Evolutionary conservation across 2,329 filamentous ascomycete genomes (phyloP).

Genomic region (Cordyceps cicadae): DNA sequence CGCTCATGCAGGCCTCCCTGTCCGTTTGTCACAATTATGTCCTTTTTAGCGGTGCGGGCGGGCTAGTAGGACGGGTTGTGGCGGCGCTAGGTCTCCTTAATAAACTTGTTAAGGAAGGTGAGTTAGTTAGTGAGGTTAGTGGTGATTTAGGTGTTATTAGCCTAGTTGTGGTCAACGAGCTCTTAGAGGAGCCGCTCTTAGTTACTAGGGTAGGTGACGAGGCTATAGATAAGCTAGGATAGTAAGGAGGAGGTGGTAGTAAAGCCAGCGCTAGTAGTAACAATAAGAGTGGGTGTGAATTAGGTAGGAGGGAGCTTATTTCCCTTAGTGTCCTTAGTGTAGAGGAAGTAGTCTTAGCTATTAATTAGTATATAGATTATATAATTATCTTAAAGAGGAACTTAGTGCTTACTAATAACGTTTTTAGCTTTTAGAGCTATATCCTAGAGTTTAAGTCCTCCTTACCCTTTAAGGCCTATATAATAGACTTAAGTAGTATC

Average conservation of each 20-base stretch:
- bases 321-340: slow-evolving; percentile 45
- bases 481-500: slow-evolving; percentile 30
- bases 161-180: slow-evolving; percentile 40
- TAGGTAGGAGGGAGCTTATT: slow-evolving; percentile 38
- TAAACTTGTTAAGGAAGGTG: slow-evolving; percentile 45
- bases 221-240: slow-evolving; percentile 48
- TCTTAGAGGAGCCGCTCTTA: slow-evolving; percentile 52
- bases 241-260: slow-evolving; percentile 51
- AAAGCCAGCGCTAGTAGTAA: slow-evolving; percentile 50
- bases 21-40: too few relatives aligned
- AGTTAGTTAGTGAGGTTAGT: slow-evolving; percentile 40
- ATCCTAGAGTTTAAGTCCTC: slow-evolving; percentile 36
- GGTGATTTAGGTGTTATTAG: slow-evolving; percentile 35
- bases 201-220: slow-evolving; percentile 44
- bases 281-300: slow-evolving; percentile 31
- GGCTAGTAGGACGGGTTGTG: slow-evolving; percentile 57
- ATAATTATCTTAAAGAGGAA: too few relatives aligned
- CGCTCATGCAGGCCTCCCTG: too few relatives aligned
- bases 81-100: slow-evolving; percentile 53
- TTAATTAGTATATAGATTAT: neutral
- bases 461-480: slow-evolving; percentile 27
- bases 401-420: slow-evolving; percentile 12
- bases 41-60: slow-evolving; percentile 48
- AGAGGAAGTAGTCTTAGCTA: slow-evolving; percentile 39
- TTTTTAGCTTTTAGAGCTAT: slow-evolving; percentile 41